Percentiles rank a stretch among this genome's conserved stretches.
These are phyloP conservation scores for Pontederia paniculata DNA, from an alignment of 176 grass and related monocot genomes.

Conservation along the genomic window DNA sequence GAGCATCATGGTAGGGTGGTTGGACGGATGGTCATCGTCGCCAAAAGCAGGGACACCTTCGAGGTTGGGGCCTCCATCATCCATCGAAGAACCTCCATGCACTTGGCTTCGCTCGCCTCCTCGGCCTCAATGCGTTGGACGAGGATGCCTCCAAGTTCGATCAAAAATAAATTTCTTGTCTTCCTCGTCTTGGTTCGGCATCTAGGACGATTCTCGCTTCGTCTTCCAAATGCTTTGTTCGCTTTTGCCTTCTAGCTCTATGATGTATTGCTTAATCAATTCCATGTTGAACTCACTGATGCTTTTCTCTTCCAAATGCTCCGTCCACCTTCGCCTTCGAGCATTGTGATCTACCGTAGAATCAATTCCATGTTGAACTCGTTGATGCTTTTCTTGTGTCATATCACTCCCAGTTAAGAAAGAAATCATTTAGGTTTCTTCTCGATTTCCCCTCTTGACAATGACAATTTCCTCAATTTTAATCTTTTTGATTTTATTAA, in stretches of 20 bases:
- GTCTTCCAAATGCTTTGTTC: too few species aligned
- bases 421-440: constrained; percentile 50
- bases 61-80: constrained; percentile 74
- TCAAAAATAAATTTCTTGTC: not conserved
- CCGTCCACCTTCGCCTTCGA: constrained; percentile 28
- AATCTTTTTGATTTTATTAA: not conserved
- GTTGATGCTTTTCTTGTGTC: constrained; percentile 39
- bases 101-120: constrained; percentile 41
- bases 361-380: constrained; percentile 37
- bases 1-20: constrained; percentile 40
- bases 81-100: constrained; percentile 62
- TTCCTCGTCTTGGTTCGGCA: constrained; percentile 44
- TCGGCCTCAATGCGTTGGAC: constrained; percentile 27
- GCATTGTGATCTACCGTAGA: constrained; percentile 40
- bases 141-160: constrained; percentile 18
- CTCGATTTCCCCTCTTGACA: not conserved
- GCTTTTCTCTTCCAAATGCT: too few species aligned
- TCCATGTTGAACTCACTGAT: too few species aligned
- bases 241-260: too few species aligned
- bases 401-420: constrained; percentile 50
- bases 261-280: too few species aligned
- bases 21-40: constrained; percentile 53
- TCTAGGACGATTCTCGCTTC: constrained; percentile 62
- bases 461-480: not conserved
- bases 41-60: constrained; percentile 45